Conservation (phyloP, 1,284 basidiomycete genomes). For the Xerocomus nothofagi region DNA sequence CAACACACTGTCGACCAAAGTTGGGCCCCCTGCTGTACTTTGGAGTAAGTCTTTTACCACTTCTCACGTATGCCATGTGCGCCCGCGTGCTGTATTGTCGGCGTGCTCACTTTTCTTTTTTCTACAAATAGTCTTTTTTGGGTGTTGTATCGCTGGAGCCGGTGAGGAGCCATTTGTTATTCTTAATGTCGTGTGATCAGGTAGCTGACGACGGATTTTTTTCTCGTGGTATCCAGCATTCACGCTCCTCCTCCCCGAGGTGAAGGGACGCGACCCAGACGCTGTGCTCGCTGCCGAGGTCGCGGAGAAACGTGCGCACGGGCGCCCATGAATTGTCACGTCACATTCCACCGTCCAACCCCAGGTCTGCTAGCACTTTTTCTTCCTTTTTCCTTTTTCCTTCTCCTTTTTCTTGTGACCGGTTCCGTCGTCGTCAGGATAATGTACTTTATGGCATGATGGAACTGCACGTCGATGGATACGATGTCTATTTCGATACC, state of each 20-base stretch:
- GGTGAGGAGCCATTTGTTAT: slow-evolving; percentile 25
- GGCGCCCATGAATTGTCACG: neutral
- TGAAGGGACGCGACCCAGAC: slow-evolving; percentile 74
- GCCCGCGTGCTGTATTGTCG: neutral
- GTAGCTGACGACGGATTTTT: neutral
- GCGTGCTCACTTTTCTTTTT: slow-evolving; percentile 8
- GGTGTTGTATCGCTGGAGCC: slow-evolving; percentile 57
- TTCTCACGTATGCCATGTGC: slow-evolving; percentile 23
- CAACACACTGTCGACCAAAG: slow-evolving; percentile 62
- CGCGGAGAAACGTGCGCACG: slow-evolving; percentile 28
- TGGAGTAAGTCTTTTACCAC: slow-evolving; percentile 54
- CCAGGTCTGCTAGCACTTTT: neutral
- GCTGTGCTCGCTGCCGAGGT: slow-evolving; percentile 57
- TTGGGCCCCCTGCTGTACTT: slow-evolving; percentile 61
- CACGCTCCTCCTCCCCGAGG: slow-evolving; percentile 79
- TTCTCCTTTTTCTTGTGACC: no score
- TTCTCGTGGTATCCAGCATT: slow-evolving; percentile 38
- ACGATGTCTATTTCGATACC: neutral
- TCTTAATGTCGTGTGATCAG: neutral
- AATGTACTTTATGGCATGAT: neutral
- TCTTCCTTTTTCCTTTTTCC: neutral
- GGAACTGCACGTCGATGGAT: no score
- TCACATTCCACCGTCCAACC: neutral
- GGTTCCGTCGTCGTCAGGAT: neutral
- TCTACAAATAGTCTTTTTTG: slow-evolving; percentile 56